These are phyloP conservation scores for Calonectria crousiana DNA, from an alignment of 2,329 filamentous ascomycete species.

Conservation along the genomic window DNA sequence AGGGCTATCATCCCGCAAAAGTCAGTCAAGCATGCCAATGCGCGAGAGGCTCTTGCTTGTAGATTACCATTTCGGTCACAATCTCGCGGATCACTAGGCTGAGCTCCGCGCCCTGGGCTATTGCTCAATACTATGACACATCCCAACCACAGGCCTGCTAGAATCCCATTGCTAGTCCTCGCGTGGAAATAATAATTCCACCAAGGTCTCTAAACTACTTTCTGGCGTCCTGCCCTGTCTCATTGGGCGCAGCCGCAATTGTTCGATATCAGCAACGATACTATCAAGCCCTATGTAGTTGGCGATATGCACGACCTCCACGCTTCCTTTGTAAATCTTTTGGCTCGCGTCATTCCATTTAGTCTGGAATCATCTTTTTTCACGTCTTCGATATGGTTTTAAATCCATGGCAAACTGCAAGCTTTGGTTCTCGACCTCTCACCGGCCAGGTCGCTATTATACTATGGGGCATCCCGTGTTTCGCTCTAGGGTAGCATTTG, in stretches of 20 bases:
- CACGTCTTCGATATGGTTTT: not conserved
- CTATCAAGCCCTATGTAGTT: not conserved
- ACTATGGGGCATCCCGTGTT: slow-evolving; percentile 64
- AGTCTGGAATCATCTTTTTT: not conserved
- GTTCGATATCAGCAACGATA: not conserved
- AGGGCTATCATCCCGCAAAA: not conserved
- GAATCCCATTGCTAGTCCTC: not conserved
- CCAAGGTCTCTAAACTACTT: not conserved
- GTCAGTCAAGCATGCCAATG: not conserved
- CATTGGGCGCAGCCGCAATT: not conserved
- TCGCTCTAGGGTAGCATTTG: not conserved
- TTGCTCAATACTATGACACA: not conserved
- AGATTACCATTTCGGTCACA: not conserved
- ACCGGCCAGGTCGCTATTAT: slow-evolving; percentile 76
- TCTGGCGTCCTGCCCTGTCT: not conserved
- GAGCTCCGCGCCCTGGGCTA: not conserved
- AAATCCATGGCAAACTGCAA: not conserved
- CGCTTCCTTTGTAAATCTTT: not conserved
- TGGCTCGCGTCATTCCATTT: not conserved
- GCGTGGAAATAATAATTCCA: not conserved
- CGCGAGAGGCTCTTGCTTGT: not conserved
- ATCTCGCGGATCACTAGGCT: not conserved
- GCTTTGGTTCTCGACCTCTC: slow-evolving; percentile 47
- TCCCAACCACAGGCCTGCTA: not conserved
- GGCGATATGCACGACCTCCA: not conserved